Conservation (phyloP, 129 eudicot species). For the Helianthus annuus region DNA sequence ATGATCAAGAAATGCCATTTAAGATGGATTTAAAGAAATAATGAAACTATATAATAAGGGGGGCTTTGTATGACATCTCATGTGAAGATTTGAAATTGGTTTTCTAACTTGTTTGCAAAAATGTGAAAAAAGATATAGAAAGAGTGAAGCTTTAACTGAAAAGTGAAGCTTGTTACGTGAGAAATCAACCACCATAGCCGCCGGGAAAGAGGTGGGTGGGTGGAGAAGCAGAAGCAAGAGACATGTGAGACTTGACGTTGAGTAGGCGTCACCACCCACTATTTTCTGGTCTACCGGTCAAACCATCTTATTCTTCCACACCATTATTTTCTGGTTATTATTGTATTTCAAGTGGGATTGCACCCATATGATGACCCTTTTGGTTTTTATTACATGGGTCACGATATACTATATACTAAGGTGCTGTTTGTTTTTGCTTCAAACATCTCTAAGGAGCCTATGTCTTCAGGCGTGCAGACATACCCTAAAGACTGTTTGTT, state of each 20-base stretch:
- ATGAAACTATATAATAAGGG: neutral
- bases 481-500: too few relatives aligned
- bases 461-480: too few relatives aligned
- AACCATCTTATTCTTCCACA: conserved; percentile 18
- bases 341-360: too few relatives aligned
- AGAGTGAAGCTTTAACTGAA: conserved; percentile 40
- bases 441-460: too few relatives aligned
- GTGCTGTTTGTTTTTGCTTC: too few relatives aligned
- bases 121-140: conserved; percentile 10
- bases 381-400: too few relatives aligned
- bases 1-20: neutral
- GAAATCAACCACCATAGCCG: conserved; percentile 34
- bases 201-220: conserved; percentile 40
- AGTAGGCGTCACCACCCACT: conserved; percentile 28
- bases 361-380: too few relatives aligned
- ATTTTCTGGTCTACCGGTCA: neutral
- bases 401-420: too few relatives aligned
- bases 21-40: too few relatives aligned
- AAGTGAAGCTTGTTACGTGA: conserved; percentile 19
- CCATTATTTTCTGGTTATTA: too few relatives aligned
- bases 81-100: neutral
- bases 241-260: conserved; percentile 44
- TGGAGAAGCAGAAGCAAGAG: conserved; percentile 36
- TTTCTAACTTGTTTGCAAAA: conserved; percentile 1
- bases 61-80: neutral